Evolutionary conservation across 2,329 filamentous ascomycete species (phyloP), one percentile per base, ranked within the genome.

Genomic region (Neoarthrinium moseri): DNA sequence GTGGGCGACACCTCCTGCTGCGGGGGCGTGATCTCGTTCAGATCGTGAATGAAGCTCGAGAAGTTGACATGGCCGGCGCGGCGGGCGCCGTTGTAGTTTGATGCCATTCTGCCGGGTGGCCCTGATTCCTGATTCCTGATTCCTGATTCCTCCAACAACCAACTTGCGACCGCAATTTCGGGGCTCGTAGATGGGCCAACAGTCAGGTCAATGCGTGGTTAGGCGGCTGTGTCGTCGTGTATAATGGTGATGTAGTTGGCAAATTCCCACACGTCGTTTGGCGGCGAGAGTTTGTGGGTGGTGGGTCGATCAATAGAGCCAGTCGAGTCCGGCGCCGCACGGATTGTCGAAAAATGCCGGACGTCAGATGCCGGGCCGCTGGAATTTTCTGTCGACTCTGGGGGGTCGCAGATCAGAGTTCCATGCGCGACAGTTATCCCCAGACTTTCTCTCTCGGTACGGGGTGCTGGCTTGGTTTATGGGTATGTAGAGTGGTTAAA

Each of bases 1-100:
- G 23, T 77, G 44, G 65, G 63, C 22, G 78, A 63, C 20, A 74
- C 58, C 43, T 74, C 78, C 50, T 85, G 75, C 44, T 86, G 30
- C 30, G 41, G 37, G n/a, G 30, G 80, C 57, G 83, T 81, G 50
- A 86, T 74, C 50, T 83, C 81, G 73, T 96, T 96, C 59, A 96
- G 77, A 56, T 91, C 87, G 60, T 89, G 86, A 55, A 96, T 78
- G 72, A 94, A 95, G 62, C 91, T 86, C 62, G 90, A 91, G 70
- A 96, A 88, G 67, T 95, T 95, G 61, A 89, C 58, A 54, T 60
- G 86, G 58, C 81, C 87, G 63, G 87, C 84, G 51, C 89, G 86
- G 62, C 84, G 24, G 43, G 24, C 34, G 20, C 27, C 34, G 29
- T 8, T 30, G 7, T 36, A n/a, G 27, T 27, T 32, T n/a, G 24